Evolutionary conservation across 345 rosid genomes (phyloP).

Genomic region (Eucalyptus dawsonii): DNA sequence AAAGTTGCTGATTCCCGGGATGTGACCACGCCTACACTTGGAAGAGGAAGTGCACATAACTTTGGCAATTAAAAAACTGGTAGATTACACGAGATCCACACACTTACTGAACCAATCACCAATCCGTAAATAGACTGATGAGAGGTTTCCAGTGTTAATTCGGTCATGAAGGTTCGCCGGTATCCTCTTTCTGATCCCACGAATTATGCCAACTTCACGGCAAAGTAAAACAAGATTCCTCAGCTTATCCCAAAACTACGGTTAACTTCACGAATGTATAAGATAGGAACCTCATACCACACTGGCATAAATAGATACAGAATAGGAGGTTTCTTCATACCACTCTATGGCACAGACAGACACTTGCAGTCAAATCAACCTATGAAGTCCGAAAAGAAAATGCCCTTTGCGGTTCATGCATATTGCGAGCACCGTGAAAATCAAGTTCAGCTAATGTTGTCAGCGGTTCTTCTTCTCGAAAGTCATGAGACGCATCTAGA

Average conservation of each 20-base stretch:
- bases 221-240: background rate
- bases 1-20: background rate
- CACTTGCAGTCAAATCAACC: background rate
- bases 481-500: background rate
- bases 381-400: background rate
- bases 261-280: background rate
- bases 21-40: background rate
- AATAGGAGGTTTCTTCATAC: background rate
- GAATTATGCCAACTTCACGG: background rate
- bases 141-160: background rate
- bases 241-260: background rate
- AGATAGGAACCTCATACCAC: background rate
- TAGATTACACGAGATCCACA: background rate
- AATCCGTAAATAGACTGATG: background rate
- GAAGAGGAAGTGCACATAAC: background rate
- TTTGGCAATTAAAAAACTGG: background rate
- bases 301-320: background rate
- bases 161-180: background rate
- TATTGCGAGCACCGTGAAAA: background rate
- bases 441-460: background rate
- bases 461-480: background rate
- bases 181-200: background rate
- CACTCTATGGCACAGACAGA: background rate
- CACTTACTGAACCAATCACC: background rate
- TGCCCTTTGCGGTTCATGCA: background rate